Base-by-base conservation (phyloP, 2,329 filamentous ascomycete species). In the Fusarium armeniacum region DNA sequence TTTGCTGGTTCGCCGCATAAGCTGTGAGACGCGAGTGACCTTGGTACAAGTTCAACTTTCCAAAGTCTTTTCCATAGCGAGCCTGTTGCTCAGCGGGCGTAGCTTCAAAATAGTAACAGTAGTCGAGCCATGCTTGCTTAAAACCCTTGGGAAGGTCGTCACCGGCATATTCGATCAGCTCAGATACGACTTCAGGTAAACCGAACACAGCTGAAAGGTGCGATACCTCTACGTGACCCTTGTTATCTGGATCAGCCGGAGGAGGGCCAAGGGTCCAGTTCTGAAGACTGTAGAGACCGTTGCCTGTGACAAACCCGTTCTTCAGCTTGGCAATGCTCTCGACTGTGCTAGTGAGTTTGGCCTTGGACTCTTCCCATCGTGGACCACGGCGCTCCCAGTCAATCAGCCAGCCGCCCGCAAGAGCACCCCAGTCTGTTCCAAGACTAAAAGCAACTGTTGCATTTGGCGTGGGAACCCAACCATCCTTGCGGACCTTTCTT, bases 161-260 rank as follows among this genome's bases (percentile, higher is more conserved):
- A 4, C 79, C 82, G 16, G 81, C 82, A 71, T 85, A 83, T 46
- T 86, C 82, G 3, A 86, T 78, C 2, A 88, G 70, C 65, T 90
- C 87, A 0, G 87, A 83, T 11, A 87, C 79, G 3, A 89, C 85
- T 73, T 90, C 88, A 0, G 84, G 80, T 1, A 89, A 78, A 3
- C 88, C 88, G 65, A 90, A 90, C 9, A 88, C 83, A 11, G 85
- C 85, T 0, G 83, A 84, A 1, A 90, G 79, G 67, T 89, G 87
- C 0, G 85, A 86, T 2, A 89, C 81, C 0, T 77, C 79, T 5
- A 89, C 81, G 18, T 80, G 74, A 8, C 87, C 87, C 3, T 76
- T 73, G 74, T 89, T 89, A 5, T 81, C 73, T 0, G 83, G 82
- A 63, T 89, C 86, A 0, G 81, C 80, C 0, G 84, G 84, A 2